Base-by-base conservation (phyloP, 2,329 filamentous ascomycete genomes). In the Aspergillus niger region DNA sequence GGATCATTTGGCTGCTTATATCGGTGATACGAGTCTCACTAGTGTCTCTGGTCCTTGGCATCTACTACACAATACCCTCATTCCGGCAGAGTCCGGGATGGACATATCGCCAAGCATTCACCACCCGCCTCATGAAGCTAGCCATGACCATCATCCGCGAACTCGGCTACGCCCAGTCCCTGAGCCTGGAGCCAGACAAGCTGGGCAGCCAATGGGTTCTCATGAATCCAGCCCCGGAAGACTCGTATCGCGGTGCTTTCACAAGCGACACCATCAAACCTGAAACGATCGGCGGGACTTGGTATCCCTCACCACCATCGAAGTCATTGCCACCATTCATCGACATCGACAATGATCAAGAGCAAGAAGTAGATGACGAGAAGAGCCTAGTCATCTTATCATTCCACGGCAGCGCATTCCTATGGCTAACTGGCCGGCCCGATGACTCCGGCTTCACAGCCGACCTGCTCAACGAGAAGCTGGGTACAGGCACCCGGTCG, bases 71-170 rank as follows among this genome's bases (percentile, higher is more conserved):
- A 6, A 5, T 26, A n/a, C 38, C 13, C 8, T 36, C 52, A 6
- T 20, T 55, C 5, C 38, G 52, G 10, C 52, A 26, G 15, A 43
- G 26, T 38, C 10, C 36, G 17, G 13, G n/a, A 22, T 55, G 52
- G 52, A 55, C 52, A 22, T 55, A 55, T 36, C 38, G 36, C 24
- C 52, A 55, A 22, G 52, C 52, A n/a, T 13, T 55, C 1, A n/a
- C 36, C 32, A 55, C 52, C 17, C 52, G 7, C 10, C 7, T 55
- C 13, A 41, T n/a, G 1, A 55, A 55, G 22, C 7, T 43, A 2
- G 20, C 17, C 36, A 20, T 55, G 15, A 55, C n/a, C 22, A n/a
- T 55, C 3, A 8, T 55, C 15, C 15, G 22, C 24, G 32, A 55
- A 6, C n/a, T 55, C 52, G 52, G 52, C 36, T 55, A 30, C 52